phyloP scores from a whole-genome alignment of 306 rosid genomes.

The Dicorynia guianensis region DNA sequence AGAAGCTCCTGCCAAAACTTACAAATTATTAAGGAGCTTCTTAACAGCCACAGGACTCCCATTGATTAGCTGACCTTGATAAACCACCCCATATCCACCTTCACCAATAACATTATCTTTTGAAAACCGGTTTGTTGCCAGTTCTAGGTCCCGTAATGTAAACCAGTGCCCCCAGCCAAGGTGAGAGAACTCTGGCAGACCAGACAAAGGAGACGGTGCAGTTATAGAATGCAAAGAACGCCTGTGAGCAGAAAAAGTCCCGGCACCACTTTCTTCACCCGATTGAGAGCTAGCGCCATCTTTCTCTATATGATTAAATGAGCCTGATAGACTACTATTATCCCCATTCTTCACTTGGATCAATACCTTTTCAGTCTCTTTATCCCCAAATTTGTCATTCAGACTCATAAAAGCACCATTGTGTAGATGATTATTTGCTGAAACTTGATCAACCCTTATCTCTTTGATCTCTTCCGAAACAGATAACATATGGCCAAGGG shows the following conservation, averaged over 20 bases:
- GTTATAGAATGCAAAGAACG: conserved; percentile 59
- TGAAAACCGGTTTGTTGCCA: conserved; percentile 84
- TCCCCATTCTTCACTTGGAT: conserved; percentile 68
- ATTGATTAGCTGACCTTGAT: conserved; percentile 75
- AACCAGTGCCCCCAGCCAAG: conserved; percentile 99
- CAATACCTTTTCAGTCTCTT: conserved; percentile 71
- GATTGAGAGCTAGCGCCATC: conserved; percentile 69
- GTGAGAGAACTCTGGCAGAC: conserved; percentile 91
- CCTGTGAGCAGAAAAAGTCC: conserved; percentile 47
- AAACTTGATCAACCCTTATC: conserved; percentile 78
- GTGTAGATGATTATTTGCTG: conserved; percentile 55
- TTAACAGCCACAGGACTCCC: conserved; percentile 91
- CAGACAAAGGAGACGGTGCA: conserved; percentile 78
- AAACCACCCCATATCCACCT: conserved; percentile 96
- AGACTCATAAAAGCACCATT: conserved; percentile 55
- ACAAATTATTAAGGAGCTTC: conserved; percentile 91
- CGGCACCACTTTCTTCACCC: conserved; percentile 66
- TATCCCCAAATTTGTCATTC: conserved; percentile 66
- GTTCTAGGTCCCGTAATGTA: conserved; percentile 88
- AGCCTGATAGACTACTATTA: conserved; percentile 75
- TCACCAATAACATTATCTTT: conserved; percentile 88
- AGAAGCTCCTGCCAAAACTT: conserved; percentile 50
- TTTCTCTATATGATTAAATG: conserved; percentile 65
- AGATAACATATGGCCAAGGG: conserved; percentile 58
- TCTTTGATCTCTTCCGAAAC: conserved; percentile 91